These are phyloP conservation scores for Oryza meyeriana DNA, from an alignment of 176 grass and related monocot genomes.

Conservation along the genomic window DNA sequence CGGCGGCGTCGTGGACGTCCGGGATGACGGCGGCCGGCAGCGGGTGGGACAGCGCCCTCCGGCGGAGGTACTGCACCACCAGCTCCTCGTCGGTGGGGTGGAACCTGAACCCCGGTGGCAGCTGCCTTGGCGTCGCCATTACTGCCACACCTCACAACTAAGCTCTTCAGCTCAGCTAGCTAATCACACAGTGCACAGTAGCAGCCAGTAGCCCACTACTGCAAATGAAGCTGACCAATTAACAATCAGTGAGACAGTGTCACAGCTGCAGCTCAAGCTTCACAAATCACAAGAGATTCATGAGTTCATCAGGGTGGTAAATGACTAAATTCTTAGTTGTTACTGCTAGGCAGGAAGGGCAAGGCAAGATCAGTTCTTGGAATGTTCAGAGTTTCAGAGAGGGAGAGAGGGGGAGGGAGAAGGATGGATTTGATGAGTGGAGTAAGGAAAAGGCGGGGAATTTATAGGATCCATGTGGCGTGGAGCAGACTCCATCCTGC, in stretches of 20 bases:
- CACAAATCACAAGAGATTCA: not conserved
- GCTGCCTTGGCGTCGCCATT: conserved; percentile 29
- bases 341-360: not conserved
- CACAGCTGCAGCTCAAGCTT: not conserved
- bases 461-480: conserved; percentile 57
- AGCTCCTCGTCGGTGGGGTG: conserved; percentile 87
- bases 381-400: not conserved
- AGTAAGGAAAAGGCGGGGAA: conserved; percentile 40
- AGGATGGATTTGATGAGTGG: conserved; percentile 36
- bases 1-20: conserved; percentile 43
- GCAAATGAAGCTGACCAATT: not conserved
- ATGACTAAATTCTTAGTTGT: not conserved
- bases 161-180: not conserved
- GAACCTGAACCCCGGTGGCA: conserved; percentile 87
- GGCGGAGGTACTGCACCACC: conserved; percentile 70
- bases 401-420: not conserved
- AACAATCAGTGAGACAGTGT: not conserved
- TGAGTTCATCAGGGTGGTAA: not conserved
- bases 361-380: not conserved
- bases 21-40: conserved; percentile 75
- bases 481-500: conserved; percentile 45
- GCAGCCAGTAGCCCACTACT: not conserved
- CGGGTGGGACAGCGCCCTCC: conserved; percentile 47
- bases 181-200: conserved; percentile 1
- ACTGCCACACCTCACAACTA: not conserved